Evolutionary conservation across 2,329 filamentous ascomycete genomes (phyloP), one percentile per base, ranked within the genome.

Genomic region (Leptoxyphium fumago): DNA sequence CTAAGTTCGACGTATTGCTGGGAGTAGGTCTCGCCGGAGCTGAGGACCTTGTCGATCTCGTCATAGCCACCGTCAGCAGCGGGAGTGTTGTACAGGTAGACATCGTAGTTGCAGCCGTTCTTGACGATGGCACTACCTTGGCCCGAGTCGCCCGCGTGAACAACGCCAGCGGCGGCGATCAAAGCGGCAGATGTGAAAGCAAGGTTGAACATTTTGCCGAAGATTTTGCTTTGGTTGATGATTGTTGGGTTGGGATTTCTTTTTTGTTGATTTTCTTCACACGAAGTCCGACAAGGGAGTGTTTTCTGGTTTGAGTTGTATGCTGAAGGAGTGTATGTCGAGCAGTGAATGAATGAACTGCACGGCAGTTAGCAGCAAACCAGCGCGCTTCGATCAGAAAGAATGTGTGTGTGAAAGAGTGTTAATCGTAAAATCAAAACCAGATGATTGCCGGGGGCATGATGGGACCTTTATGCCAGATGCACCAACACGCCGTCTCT

Each of bases 1-100:
- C 51, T 45, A 26, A 63, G 54, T 47, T 52, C 34, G n/a, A 55
- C 61, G 54, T 55, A 64, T n/a, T 49, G 15, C 49, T 61, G 59
- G 11, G 49, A 48, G 49, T 52, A 64, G 32, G 50, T 50, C 18
- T 51, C 54, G 40, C 52, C 45, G 32, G 48, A 32, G 18, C 42
- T 30, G 26, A 58, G 48, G n/a, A 44, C 54, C 45, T 54, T 49
- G 50, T 57, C 50, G 28, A 50, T 29, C 43, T 52, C 41, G 8
- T 51, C 45, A 43, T 52, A 50, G 18, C 56, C 56, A 42, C 52
- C 54, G 15, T 51, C 51, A 26, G 47, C 40, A 29, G 58, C 48
- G n/a, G 58, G 58, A 18, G 55, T 49, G 46, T 55, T 55, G 48
- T 48, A 50, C 39, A 60, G 46, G 45, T 54, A 54, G 45, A 61